Conservation (phyloP, 1,139 yeast species). For the Taphrina deformans region DNA sequence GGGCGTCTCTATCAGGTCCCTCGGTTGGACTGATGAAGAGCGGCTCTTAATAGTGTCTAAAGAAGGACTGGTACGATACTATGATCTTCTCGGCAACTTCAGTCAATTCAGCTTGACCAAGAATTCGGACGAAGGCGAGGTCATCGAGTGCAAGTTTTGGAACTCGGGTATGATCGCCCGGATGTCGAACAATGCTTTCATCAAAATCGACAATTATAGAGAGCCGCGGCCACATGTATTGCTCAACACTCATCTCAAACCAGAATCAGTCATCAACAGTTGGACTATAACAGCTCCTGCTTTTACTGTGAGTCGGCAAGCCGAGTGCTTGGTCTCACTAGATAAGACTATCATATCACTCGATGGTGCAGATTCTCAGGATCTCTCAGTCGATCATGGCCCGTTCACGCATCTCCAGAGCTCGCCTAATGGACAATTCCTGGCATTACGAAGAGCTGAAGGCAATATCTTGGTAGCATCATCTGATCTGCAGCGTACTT, state of each 20-base stretch:
- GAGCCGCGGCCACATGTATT: slow-evolving; percentile 44
- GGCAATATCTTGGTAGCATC: slow-evolving; percentile 59
- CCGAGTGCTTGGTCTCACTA: slow-evolving; percentile 45
- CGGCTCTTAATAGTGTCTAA: slow-evolving; percentile 62
- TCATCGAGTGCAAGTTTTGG: slow-evolving; percentile 48
- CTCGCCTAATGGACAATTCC: slow-evolving; percentile 63
- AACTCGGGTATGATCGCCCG: slow-evolving; percentile 49
- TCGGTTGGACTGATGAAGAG: slow-evolving; percentile 60
- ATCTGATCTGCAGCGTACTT: slow-evolving; percentile 53
- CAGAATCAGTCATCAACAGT: slow-evolving; percentile 40
- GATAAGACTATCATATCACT: slow-evolving; percentile 41
- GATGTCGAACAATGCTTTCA: slow-evolving; percentile 46
- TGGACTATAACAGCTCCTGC: slow-evolving; percentile 47
- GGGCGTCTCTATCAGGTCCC: slow-evolving; percentile 57
- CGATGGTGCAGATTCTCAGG: slow-evolving; percentile 43
- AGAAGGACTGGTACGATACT: slow-evolving; percentile 63
- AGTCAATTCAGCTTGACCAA: slow-evolving; percentile 53
- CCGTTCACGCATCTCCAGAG: slow-evolving; percentile 57
- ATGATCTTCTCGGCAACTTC: slow-evolving; percentile 70
- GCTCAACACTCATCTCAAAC: slow-evolving; percentile 36
- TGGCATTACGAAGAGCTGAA: slow-evolving; percentile 56
- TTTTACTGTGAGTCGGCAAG: slow-evolving; percentile 42
- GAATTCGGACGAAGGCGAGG: slow-evolving; percentile 46
- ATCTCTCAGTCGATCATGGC: slow-evolving; percentile 53
- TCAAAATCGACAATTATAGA: slow-evolving; percentile 44